Evolutionary conservation across 305 asterid species (phyloP), one percentile per base, ranked within the genome.

Genomic region (Coffea humblotiana): DNA sequence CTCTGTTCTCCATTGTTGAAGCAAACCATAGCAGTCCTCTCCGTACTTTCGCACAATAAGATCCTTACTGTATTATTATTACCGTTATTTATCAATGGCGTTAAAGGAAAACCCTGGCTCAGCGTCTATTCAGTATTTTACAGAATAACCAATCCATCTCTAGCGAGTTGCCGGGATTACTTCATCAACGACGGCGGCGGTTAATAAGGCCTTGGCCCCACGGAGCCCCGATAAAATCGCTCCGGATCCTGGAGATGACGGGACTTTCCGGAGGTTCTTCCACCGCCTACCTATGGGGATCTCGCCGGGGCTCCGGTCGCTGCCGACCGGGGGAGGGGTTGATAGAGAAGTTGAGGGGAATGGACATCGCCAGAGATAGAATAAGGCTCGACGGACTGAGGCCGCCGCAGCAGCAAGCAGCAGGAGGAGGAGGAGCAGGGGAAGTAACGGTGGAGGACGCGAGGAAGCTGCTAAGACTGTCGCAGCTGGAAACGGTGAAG

Each of bases 401-500:
- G 70, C 45, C 85, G 63, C 80, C 86, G 51, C 82, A 79, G 56
- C 49, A 58, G 78, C 73, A 76, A 76, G 75, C 29, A 43, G 83
- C 40, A 47, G 75, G 16, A 79, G 86, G 82, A 69, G 76, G 15
- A 56, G 80, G 79, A 65, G 82, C 87, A 84, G 79, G 89, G 77
- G 82, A 69, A 54, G 43, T 92, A 77, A 84, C 95, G 84, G 88
- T 91, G 83, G 84, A 51, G 78, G 93, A 90, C 58, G 97, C 91
- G 27, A 88, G 66, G 90, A 94, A 91, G 89, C 85, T 94, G 68
- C 86, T 94, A n/a, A 81, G 86, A 27, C 61, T 94, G 82, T 83
- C 94, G 78, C 96, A 90, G 89, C 78, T 92, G 58, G 98, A 94
- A 43, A 51, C 56, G 84, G 91, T 92, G 88, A 94, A 90, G 68